Evolutionary conservation across 371 early-diverging fungal species (phyloP), one percentile per base, ranked within the genome.

Genomic region (Dichotomocladium elegans): DNA sequence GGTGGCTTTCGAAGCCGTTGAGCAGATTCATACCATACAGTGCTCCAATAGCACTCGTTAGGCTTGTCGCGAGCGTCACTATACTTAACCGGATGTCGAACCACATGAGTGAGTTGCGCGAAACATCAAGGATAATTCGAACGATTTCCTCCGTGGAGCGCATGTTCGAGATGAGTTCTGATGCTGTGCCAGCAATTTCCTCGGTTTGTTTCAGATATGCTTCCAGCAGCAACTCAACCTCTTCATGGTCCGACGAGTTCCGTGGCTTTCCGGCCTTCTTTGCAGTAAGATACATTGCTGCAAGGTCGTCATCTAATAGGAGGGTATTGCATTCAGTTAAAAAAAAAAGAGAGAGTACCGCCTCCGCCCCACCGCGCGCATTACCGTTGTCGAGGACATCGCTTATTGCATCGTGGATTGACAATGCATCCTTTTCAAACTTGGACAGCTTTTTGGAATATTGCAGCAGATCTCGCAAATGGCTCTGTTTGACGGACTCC

Each of bases 1-100:
- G 87, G 35, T 86, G 72, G 9, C 66, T 60, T 54, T 94, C 95
- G 44, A 90, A 73, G 42, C 78, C 74, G 51, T 81, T 90, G 47
- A 74, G 67, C 56, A 95, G 63, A 65, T 95, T 95, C 95, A 95
- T 95, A 28, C 95, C 95, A 51, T 93, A 90, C 15, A 94, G 59
- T 5, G 91, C 87, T 15, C 90, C 92, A 17, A 78, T 73, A 0
- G 66, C 72, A 51, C 74, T 62, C 0, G 70, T 64, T 11, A 74
- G 60, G 15, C 85, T 85, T 40, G 91, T 74, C 0, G 89, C 90
- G 21, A 91, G 64, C 4, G 92, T 93, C 19, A 86, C 74, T 29
- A 93, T 87, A 7, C 88, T 89, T 28, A 93, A 76, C 47, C 84
- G 69, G 47, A 93, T 82, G 58, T 95, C 94, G 58, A 87, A 86